phyloP scores from a whole-genome alignment of 148 eudicot genomes.

The Rhododendron ovatum region DNA sequence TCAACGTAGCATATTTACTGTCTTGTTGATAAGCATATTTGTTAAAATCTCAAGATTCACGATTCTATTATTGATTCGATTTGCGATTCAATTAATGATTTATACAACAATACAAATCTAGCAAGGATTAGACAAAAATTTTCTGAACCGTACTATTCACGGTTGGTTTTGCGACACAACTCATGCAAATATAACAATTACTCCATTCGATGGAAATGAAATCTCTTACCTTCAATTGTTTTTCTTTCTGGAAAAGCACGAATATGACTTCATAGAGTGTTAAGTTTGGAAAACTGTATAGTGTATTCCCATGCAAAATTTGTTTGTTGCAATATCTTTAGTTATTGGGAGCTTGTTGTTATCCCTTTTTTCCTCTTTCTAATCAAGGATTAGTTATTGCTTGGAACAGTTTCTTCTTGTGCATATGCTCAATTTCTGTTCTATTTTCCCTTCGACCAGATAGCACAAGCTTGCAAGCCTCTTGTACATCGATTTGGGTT shows the following conservation, averaged over 20 bases:
- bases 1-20: neutral
- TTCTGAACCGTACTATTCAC: neutral
- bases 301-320: neutral
- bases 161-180: too few relatives aligned
- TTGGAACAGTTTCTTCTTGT: neutral
- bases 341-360: neutral
- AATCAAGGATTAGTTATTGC: too few relatives aligned
- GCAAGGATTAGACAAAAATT: neutral
- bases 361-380: neutral
- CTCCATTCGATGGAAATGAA: neutral
- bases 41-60: neutral
- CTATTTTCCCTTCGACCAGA: constrained; percentile 27
- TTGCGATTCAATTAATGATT: neutral
- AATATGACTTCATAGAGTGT: neutral
- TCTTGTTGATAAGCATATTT: neutral
- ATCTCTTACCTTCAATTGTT: neutral
- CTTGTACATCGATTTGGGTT: constrained; percentile 39
- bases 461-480: constrained; percentile 73
- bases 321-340: neutral
- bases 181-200: too few relatives aligned
- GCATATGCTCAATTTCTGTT: neutral
- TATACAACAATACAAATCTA: neutral
- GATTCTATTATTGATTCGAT: neutral
- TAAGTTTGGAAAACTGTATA: neutral
- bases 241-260: neutral